Base-by-base conservation (phyloP, 768 basidiomycete genomes). In the Tephrocybe sp. region DNA sequence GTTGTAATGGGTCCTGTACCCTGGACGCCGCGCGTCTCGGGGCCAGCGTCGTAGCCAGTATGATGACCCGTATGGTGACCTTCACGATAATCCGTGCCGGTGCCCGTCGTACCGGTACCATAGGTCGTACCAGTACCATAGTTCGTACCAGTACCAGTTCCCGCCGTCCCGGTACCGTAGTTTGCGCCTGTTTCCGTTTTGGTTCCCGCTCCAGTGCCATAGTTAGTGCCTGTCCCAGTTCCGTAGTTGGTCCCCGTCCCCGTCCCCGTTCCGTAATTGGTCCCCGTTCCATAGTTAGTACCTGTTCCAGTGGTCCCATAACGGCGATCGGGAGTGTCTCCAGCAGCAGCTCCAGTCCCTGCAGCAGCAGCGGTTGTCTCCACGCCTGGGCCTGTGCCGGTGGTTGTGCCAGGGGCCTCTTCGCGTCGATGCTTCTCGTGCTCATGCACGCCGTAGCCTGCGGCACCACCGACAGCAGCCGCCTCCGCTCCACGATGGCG, bases 401-500 rank as follows among this genome's bases (percentile, higher is more conserved):
- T 3, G 16, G 17, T 30, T 2, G 45, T 35, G 5, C 45, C 45
- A 12, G 17, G 10, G n/a, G 36, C 3, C 1, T 19, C 5, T 13
- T 1, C 14, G 13, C 38, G 19, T 14, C 12, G 1, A 12, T 19
- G 30, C 16, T 45, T 39, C 26, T 45, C 50, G 7, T 40, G 50
- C 38, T 40, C 44, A 2, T 51, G 43, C 0, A 30, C 30, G 5
- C 36, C 50, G 17, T 32, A 23, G 13, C 35, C 36, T 17, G 31
- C 44, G 9, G 33, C 45, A 3, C 45, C 51, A 35, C 51, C 51
- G 19, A 22, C 51, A 2, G 39, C 51, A 4, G 45, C 51, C n/a
- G 51, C 45, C 17, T 47, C 45, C 3, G 19, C 51, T 42, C 40
- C 51, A 8, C 39, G 51, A 12, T 36, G 51, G 16, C 31, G 44